A percentile compares a stretch with the other conserved stretches of the same genome.
phyloP scores from a whole-genome alignment of 345 rosid species.

The Eucalyptus pauciflora region DNA sequence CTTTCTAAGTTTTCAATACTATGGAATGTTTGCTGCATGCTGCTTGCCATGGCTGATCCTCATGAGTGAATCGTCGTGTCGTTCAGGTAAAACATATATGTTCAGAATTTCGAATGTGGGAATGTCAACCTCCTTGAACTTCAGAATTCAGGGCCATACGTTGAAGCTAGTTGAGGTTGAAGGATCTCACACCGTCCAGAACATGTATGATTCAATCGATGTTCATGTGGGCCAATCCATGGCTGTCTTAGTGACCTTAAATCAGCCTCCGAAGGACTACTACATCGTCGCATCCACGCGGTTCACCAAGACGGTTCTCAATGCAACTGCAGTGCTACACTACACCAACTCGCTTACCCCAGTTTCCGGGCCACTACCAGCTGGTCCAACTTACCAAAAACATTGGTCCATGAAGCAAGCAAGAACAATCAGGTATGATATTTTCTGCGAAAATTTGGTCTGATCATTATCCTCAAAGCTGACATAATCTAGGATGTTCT shows the following conservation, averaged over 20 bases:
- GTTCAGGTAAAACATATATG: slow-evolving; percentile 79
- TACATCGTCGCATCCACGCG: slow-evolving; percentile 73
- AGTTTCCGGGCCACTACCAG: slow-evolving; percentile 57
- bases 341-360: slow-evolving; percentile 49
- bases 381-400: slow-evolving; percentile 30
- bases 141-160: slow-evolving; percentile 75
- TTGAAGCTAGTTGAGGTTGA: slow-evolving; percentile 88
- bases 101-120: slow-evolving; percentile 87
- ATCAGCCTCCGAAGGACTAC: slow-evolving; percentile 71
- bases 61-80: background rate
- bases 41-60: background rate
- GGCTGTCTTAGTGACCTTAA: slow-evolving; percentile 57
- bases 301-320: slow-evolving; percentile 26
- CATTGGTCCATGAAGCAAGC: slow-evolving; percentile 89
- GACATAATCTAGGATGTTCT: background rate
- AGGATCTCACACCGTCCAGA: slow-evolving; percentile 77
- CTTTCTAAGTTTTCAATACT: background rate
- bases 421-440: slow-evolving; percentile 50
- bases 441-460: background rate
- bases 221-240: slow-evolving; percentile 88
- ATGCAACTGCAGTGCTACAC: slow-evolving; percentile 48
- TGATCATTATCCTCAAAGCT: background rate
- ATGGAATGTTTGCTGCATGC: background rate
- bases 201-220: slow-evolving; percentile 69
- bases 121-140: slow-evolving; percentile 50